Base-by-base conservation (phyloP, 2,329 filamentous ascomycete species). In the Fusarium piperis region DNA sequence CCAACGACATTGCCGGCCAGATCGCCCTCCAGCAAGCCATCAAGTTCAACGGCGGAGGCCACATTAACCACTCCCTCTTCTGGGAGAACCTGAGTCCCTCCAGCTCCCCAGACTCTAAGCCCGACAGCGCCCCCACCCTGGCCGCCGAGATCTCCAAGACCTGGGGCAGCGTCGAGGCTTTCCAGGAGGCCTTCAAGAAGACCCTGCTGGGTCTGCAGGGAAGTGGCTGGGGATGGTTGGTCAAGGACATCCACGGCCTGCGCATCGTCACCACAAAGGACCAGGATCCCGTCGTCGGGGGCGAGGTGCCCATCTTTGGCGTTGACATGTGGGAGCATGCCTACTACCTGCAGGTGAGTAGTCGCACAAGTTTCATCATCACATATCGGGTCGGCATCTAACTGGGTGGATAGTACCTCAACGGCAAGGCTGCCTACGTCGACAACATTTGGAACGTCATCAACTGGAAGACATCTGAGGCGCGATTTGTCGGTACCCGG, bases 251-350 rank as follows among this genome's bases (percentile, higher is more conserved):
- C 3, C 82, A 82, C 3, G 87, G 84, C 1, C 80, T 97, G 72
- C 87, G 90, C 63, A 93, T 97, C 72, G 86, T 92, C 10, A 94
- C 92, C 0, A 94, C 93, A n/a, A 94, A 94, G 80, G 94, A 97
- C 79, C 94, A 97, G 83, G 94, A 97, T 78, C 91, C 92, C 1
- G 87, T 94, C 6, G 87, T 91, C 13, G 75, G 85, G 16, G 86
- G 88, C 6, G 88, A 91, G 72, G 86, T 89, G n/a, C 91, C 92
- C 10, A 83, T 97, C 20, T 86, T 94, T 44, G 94, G 93, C 0
- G 86, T 97, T 3, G 94, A 97, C 79, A 95, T 97, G 89, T 97
- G 94, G 94, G 94, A 97, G 84, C 94, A 97, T 83, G 94, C 94
- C 1, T 97, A 97, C 79, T 97, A 97, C 78, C 83, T 97, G 18